Percentiles rank a stretch among this genome's conserved stretches.
Conservation (phyloP, 1,284 basidiomycete species). For the Irpex sp. region DNA sequence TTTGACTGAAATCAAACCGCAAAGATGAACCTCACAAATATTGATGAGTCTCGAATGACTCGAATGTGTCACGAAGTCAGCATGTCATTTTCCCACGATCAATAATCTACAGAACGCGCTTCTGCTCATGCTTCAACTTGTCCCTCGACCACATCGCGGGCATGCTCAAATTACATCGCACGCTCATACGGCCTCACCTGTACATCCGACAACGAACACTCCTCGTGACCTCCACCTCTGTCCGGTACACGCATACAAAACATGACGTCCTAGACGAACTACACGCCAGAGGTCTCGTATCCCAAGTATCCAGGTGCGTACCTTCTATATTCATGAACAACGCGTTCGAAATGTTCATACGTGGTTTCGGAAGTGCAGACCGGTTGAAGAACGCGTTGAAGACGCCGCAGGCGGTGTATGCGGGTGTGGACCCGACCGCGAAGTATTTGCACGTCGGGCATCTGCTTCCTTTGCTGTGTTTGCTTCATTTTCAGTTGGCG, state of each 20-base stretch:
- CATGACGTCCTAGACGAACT: slow-evolving; percentile 26
- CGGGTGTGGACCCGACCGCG: slow-evolving; percentile 93
- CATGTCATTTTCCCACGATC: too few relatives aligned
- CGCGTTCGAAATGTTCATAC: slow-evolving; percentile 6
- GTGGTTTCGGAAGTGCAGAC: slow-evolving; percentile 26
- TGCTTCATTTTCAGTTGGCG: slow-evolving; percentile 83
- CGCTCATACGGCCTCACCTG: not conserved
- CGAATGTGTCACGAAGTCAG: too few relatives aligned
- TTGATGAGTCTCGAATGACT: too few relatives aligned
- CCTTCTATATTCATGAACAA: not conserved
- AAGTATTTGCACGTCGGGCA: slow-evolving; percentile 91
- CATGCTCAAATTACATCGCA: not conserved
- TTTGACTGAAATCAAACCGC: too few relatives aligned
- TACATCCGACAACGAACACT: not conserved
- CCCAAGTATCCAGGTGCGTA: slow-evolving; percentile 29
- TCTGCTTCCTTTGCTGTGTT: slow-evolving; percentile 81
- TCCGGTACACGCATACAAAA: slow-evolving; percentile 18
- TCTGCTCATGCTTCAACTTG: not conserved
- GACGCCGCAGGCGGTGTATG: slow-evolving; percentile 66
- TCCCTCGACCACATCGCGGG: not conserved
- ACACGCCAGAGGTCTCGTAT: slow-evolving; percentile 27
- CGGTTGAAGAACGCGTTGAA: slow-evolving; percentile 34
- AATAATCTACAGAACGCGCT: not conserved
- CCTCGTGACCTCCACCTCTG: not conserved
- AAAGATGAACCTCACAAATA: too few relatives aligned